Percentiles rank a stretch among this genome's conserved stretches.
These are phyloP conservation scores for Neurospora sp. DNA, from an alignment of 495 filamentous ascomycete genomes.

Conservation along the genomic window DNA sequence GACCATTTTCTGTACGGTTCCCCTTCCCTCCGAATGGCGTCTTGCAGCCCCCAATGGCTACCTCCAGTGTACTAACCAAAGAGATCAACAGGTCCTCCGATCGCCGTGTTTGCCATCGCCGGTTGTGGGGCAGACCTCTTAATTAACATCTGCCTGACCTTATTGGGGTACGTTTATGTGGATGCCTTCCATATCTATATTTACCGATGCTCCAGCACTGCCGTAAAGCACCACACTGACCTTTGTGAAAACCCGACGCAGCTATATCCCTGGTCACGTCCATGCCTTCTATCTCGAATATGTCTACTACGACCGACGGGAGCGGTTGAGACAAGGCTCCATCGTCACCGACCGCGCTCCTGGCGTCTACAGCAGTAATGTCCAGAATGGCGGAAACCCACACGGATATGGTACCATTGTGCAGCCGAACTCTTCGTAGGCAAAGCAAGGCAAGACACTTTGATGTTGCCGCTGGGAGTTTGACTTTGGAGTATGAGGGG, in stretches of 20 bases:
- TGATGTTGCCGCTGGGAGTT: neutral
- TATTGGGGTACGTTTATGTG: slow-evolving; percentile 31
- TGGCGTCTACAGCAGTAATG: slow-evolving; percentile 69
- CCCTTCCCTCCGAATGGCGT: neutral
- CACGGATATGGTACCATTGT: slow-evolving; percentile 42
- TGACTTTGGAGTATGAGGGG: neutral
- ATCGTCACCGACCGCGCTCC: slow-evolving; percentile 44
- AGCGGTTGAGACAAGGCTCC: slow-evolving; percentile 43
- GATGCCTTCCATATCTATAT: neutral
- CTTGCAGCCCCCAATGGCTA: neutral
- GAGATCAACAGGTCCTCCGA: slow-evolving; percentile 28
- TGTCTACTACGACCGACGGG: slow-evolving; percentile 67
- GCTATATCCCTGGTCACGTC: slow-evolving; percentile 69
- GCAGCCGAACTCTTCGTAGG: slow-evolving; percentile 14
- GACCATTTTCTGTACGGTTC: slow-evolving; percentile 42
- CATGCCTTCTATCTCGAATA: slow-evolving; percentile 91
- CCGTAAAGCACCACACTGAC: neutral
- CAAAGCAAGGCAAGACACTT: neutral
- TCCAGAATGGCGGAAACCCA: slow-evolving; percentile 56
- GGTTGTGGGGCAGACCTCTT: slow-evolving; percentile 66
- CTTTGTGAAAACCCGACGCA: slow-evolving; percentile 15
- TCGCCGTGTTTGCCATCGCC: slow-evolving; percentile 29
- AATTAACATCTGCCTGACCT: slow-evolving; percentile 82
- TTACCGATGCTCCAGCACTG: neutral
- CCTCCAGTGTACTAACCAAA: neutral